A percentile compares a stretch with the other conserved stretches of the same genome.
Conservation (phyloP, 441 rosid genomes). For the Oxalis stricta region DNA sequence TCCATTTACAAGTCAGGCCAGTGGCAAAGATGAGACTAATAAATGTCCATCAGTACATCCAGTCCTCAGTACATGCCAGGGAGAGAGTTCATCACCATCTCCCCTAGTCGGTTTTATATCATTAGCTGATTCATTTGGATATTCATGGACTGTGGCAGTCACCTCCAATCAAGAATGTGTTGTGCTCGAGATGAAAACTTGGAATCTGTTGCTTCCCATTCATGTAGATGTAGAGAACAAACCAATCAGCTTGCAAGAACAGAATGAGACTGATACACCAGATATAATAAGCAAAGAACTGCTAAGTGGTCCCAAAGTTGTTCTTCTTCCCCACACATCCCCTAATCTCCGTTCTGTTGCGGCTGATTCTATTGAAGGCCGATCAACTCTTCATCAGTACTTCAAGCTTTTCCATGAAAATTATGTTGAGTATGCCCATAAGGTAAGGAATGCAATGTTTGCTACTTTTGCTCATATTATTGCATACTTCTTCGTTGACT, state of each 20-base stretch:
- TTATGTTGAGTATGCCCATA: constrained; percentile 91
- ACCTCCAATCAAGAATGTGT: constrained; percentile 58
- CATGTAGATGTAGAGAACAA: constrained; percentile 32
- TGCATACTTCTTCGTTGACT: neutral
- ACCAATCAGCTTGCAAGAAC: constrained; percentile 17
- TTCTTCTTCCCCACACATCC: constrained; percentile 63
- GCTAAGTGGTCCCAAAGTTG: constrained; percentile 65
- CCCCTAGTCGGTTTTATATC: constrained; percentile 57
- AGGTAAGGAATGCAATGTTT: constrained; percentile 35
- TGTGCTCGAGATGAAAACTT: constrained; percentile 75
- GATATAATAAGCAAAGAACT: constrained; percentile 84
- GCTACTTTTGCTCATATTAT: neutral
- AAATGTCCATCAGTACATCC: constrained; percentile 80
- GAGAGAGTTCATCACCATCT: constrained; percentile 33
- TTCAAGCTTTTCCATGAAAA: constrained; percentile 88
- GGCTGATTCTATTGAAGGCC: constrained; percentile 90
- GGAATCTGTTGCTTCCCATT: constrained; percentile 68
- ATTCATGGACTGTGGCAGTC: constrained; percentile 69
- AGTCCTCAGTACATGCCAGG: constrained; percentile 73
- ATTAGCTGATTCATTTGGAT: constrained; percentile 76
- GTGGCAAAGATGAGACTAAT: constrained; percentile 55
- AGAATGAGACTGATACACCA: constrained; percentile 33
- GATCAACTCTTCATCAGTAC: constrained; percentile 73
- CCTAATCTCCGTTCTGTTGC: constrained; percentile 60
- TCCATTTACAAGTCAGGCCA: constrained; percentile 77